These are phyloP conservation scores for Basidioascus undulatus DNA, from an alignment of 768 basidiomycete species.

Conservation along the genomic window DNA sequence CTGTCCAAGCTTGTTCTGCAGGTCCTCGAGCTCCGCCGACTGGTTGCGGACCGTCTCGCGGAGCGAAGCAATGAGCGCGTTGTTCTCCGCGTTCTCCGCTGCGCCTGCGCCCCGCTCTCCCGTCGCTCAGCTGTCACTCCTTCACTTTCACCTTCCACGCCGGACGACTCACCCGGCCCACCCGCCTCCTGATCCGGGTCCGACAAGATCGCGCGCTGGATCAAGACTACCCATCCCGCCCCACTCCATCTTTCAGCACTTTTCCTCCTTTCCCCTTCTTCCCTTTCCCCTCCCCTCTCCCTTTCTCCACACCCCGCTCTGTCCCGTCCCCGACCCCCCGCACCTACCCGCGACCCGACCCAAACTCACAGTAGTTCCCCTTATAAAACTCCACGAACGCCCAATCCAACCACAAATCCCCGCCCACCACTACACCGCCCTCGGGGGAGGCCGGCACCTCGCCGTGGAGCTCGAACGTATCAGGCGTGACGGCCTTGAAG, in stretches of 20 bases:
- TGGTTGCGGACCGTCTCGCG: constrained; percentile 63
- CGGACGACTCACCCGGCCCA: constrained; percentile 11
- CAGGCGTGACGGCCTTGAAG: constrained; percentile 73
- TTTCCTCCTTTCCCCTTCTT: too few species aligned
- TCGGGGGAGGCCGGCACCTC: constrained; percentile 7
- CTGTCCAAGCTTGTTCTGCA: constrained; percentile 12
- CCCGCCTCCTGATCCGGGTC: constrained; percentile 20
- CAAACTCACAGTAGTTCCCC: constrained; percentile 66
- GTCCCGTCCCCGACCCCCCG: too few species aligned
- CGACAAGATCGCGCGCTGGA: constrained; percentile 21
- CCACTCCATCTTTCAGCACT: constrained; percentile 5
- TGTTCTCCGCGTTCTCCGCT: constrained; percentile 46
- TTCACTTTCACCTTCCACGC: not conserved
- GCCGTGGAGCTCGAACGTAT: constrained; percentile 35
- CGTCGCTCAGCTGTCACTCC: not conserved
- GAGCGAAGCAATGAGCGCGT: constrained; percentile 58
- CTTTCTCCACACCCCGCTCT: too few species aligned
- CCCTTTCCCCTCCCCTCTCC: too few species aligned
- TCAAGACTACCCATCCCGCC: constrained; percentile 16
- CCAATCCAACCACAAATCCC: constrained; percentile 94
- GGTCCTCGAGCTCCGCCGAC: constrained; percentile 24
- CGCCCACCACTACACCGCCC: constrained; percentile 32
- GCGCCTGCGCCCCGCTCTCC: constrained; percentile 1
- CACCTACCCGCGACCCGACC: not conserved
- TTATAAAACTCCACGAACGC: constrained; percentile 97